Conservation (phyloP, 2,329 filamentous ascomycete species). For the Cladophialophora chaetospira region DNA sequence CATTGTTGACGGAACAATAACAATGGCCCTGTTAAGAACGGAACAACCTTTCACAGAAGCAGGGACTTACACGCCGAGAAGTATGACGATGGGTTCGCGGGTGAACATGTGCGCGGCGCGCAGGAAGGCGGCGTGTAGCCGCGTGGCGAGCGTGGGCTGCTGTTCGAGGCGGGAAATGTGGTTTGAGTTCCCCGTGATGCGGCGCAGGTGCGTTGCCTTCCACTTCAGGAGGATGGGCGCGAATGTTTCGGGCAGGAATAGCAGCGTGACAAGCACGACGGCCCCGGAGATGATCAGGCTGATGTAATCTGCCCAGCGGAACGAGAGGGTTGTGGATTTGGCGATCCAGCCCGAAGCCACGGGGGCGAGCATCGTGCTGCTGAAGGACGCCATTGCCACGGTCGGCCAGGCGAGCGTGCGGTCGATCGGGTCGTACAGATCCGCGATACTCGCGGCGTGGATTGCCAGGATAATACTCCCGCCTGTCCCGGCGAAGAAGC, state of each 20-base stretch:
- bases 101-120: slow-evolving; percentile 51
- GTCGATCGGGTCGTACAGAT: slow-evolving; percentile 1
- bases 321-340: neutral
- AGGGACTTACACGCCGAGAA: too few species aligned
- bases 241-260: slow-evolving; percentile 12
- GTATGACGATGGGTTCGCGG: slow-evolving; percentile 42
- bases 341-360: slow-evolving; percentile 32
- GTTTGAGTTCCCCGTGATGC: slow-evolving; percentile 32
- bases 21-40: too few species aligned
- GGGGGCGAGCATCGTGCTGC: neutral
- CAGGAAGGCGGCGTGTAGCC: neutral
- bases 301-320: slow-evolving; percentile 8
- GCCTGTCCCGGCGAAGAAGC: slow-evolving; percentile 3
- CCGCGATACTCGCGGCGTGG: slow-evolving; percentile 30
- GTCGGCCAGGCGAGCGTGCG: neutral
- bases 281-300: slow-evolving; percentile 2
- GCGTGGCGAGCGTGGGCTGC: neutral
- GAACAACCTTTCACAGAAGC: too few species aligned
- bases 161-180: slow-evolving; percentile 32
- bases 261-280: neutral
- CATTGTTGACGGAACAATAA: too few species aligned
- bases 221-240: slow-evolving; percentile 6
- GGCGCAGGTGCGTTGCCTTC: slow-evolving; percentile 8
- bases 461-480: slow-evolving; percentile 32
- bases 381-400: slow-evolving; percentile 6